Percentiles rank a stretch among this genome's conserved stretches.
These are phyloP conservation scores for Eucalyptus decipiens DNA, from an alignment of 345 rosid species.

Conservation along the genomic window DNA sequence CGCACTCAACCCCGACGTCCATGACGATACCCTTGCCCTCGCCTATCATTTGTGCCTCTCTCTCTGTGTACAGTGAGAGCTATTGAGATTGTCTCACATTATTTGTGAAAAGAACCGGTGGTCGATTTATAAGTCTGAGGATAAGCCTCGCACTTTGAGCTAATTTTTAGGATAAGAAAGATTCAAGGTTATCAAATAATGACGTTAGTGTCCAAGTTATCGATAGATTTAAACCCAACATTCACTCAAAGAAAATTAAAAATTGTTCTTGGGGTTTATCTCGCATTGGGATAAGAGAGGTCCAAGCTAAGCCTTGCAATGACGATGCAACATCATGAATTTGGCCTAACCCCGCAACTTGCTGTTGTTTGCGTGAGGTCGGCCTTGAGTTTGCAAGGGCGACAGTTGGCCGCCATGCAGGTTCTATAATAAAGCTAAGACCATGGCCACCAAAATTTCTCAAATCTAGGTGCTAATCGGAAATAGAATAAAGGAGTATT, in stretches of 20 bases:
- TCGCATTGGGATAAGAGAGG: too few species aligned
- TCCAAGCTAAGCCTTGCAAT: background rate
- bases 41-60: background rate
- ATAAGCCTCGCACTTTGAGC: accelerated
- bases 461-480: background rate
- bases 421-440: background rate
- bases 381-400: background rate
- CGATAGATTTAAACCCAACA: too few species aligned
- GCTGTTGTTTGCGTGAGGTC: background rate
- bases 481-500: background rate
- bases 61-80: accelerated
- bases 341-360: background rate
- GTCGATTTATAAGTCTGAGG: too few species aligned
- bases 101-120: too few species aligned
- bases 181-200: too few species aligned
- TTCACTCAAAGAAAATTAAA: too few species aligned
- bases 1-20: background rate
- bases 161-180: too few species aligned
- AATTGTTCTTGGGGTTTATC: too few species aligned
- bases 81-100: too few species aligned
- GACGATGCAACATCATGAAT: background rate
- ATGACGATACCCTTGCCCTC: background rate
- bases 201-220: too few species aligned
- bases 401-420: background rate
- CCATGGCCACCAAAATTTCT: background rate